These are phyloP conservation scores for Phytophthora colocasiae DNA, from an alignment of 352 stramenopile genomes.

Conservation along the genomic window DNA sequence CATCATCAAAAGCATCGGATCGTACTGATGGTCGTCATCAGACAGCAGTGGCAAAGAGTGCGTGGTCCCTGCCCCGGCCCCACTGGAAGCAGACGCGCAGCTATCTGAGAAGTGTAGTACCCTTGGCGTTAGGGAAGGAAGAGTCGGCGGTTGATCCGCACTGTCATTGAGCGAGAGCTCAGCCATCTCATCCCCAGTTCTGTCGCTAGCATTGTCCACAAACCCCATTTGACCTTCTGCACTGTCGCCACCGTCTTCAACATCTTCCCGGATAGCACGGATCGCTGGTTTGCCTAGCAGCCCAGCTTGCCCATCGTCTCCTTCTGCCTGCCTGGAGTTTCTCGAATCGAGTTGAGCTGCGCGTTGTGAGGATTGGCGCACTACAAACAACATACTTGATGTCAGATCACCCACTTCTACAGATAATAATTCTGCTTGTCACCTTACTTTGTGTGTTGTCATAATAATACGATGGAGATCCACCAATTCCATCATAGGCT, in stretches of 20 bases:
- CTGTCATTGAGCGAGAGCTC: slow-evolving; percentile 39
- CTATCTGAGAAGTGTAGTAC: slow-evolving; percentile 15
- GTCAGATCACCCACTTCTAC: slow-evolving; percentile 10
- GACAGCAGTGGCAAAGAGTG: not conserved
- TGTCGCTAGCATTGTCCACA: slow-evolving; percentile 8
- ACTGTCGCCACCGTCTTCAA: slow-evolving; percentile 33
- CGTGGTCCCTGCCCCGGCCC: not conserved
- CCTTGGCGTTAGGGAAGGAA: slow-evolving; percentile 9
- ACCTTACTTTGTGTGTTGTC: slow-evolving; percentile 55
- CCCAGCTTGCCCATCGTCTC: slow-evolving; percentile 35
- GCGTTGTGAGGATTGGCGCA: slow-evolving; percentile 9
- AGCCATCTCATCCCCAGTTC: slow-evolving; percentile 28
- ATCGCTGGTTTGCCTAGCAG: slow-evolving; percentile 19
- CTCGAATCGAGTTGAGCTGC: not conserved
- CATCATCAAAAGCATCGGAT: slow-evolving; percentile 85
- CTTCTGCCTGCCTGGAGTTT: slow-evolving; percentile 35
- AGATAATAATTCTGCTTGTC: not conserved
- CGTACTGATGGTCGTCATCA: slow-evolving; percentile 29
- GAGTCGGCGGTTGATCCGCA: slow-evolving; percentile 1
- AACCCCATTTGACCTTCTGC: not conserved
- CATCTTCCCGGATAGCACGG: slow-evolving; percentile 36
- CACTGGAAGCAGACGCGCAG: not conserved
- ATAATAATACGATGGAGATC: slow-evolving; percentile 82
- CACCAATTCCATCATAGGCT: slow-evolving; percentile 82
- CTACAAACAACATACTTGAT: slow-evolving; percentile 23